Evolutionary conservation across 1,139 yeast species (phyloP), one percentile per base, ranked within the genome.

Genomic region (Diutina rugosa): DNA sequence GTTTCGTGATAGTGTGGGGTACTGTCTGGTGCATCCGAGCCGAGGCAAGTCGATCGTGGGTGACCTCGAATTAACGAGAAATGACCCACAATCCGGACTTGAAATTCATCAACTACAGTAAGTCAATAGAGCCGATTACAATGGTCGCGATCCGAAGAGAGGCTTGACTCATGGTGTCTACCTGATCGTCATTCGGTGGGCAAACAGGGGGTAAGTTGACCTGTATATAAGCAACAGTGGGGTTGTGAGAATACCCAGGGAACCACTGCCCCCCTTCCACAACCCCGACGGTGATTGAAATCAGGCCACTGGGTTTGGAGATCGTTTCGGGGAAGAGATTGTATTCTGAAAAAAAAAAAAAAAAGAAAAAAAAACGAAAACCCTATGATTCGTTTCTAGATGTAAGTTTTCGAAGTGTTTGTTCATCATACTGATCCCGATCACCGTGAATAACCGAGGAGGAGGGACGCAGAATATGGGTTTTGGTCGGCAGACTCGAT

Each of bases 1-100:
- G n/a, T 46, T 26, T 21, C 47, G 48, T 55, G 56, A 7, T 59
- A 56, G 18, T 51, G 57, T 32, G 58, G 59, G n/a, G 59, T 56
- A 51, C 55, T 55, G 35, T 9, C 38, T 28, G 16, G 44, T 49
- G 52, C 52, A 32, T 8, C 41, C 38, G 51, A 29, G 16, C 29
- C 32, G 28, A 18, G 28, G 21, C 28, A 26, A 18, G 47, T 16
- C 18, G 46, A 18, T 12, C 29, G 12, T 12, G 28, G 28, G 28
- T 10, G 29, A 18, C 29, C 14, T 18, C 28, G 10, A 9, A 5
- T 4, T 26, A 10, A 12, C 12, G 12, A 26, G 14, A 16, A 26
- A 8, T 26, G 28, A 14, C 47, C 14, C 6, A 10, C 6, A 35
- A 8, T 9, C 9, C 14, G 16, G 41, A 12, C 41, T 10, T 10